A percentile compares a stretch with the other conserved stretches of the same genome.
These are phyloP conservation scores for Rosa hybrid DNA, from an alignment of 331 rosid species.

Conservation along the genomic window DNA sequence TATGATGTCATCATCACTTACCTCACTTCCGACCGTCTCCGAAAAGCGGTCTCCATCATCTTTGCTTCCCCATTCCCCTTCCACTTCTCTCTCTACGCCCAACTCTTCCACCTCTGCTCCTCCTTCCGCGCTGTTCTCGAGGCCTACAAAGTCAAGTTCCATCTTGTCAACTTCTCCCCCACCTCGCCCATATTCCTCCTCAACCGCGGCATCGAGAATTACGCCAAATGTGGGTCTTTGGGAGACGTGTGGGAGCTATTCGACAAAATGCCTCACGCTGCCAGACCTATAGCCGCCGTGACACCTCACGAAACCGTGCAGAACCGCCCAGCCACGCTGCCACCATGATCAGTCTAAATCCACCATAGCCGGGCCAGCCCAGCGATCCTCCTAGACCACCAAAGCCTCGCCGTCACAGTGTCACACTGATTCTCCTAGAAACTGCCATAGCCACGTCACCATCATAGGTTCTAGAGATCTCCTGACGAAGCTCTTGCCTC, in stretches of 20 bases:
- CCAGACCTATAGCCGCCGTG: too few species aligned
- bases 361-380: too few species aligned
- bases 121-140: slow-evolving; percentile 43
- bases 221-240: slow-evolving; percentile 59
- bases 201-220: slow-evolving; percentile 67
- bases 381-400: too few species aligned
- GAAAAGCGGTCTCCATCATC: slow-evolving; percentile 52
- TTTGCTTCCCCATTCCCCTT: slow-evolving; percentile 44
- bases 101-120: slow-evolving; percentile 64
- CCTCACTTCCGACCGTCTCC: slow-evolving; percentile 41
- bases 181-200: slow-evolving; percentile 57
- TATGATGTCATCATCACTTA: slow-evolving; percentile 23
- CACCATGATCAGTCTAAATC: too few species aligned
- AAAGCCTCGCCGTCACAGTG: too few species aligned
- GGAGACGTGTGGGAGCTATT: slow-evolving; percentile 61
- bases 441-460: too few species aligned
- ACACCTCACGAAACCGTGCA: too few species aligned
- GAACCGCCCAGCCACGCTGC: too few species aligned
- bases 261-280: slow-evolving; percentile 65
- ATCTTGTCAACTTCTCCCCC: slow-evolving; percentile 52
- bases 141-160: slow-evolving; percentile 63
- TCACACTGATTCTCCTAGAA: too few species aligned
- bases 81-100: slow-evolving; percentile 52
- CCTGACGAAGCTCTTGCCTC: too few species aligned
- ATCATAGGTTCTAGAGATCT: too few species aligned